Evolutionary conservation across 2,329 filamentous ascomycete species (phyloP), one percentile per base, ranked within the genome.

Genomic region (Talaromyces amestolkiae): DNA sequence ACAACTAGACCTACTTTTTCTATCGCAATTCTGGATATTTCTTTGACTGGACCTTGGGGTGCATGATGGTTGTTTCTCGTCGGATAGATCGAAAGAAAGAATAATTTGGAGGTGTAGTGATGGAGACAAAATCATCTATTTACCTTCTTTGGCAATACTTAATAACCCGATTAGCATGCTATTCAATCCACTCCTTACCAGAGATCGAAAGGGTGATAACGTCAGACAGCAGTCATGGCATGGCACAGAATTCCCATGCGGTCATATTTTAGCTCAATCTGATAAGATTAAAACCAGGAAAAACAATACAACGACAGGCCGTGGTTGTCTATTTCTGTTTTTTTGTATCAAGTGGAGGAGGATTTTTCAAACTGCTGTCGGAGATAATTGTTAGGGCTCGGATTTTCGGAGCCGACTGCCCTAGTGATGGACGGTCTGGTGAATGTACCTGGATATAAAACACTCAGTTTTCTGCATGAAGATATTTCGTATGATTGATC

Each of bases 341-440:
- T 15, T 24, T 37, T 2, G 17, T 4, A 5, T 3, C 13, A 5
- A 19, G 5, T 37, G 51, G 19, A 56, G 15, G 27, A 53, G 7
- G 8, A 33, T 53, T 15, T 53, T 33, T 15, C 24, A 53, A 56
- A 37, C 4, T 35, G 9, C 6, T 39, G 11, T 37, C 33, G 33
- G 53, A 56, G 31, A 39, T 56, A 37, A 37, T 37, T 39, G 2
- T 56, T 22, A 35, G 51, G 31, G n/a, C 31, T 54, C 51, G 51
- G 51, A 54, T 54, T 54, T 54, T 54, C 51, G 51, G 51, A 54
- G 27, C 51, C 31, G 51, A 54, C 17, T 22, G 31, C n/a, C 17
- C 49, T 54, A 22, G 35, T 19, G n/a, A 19, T 54, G 10, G 51
- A n/a, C 19, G 49, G 24, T 33, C 15, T 33, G 15, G 27, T n/a